A percentile compares a stretch with the other conserved stretches of the same genome.
phyloP scores from a whole-genome alignment of 768 basidiomycete genomes.

The Macrolepiota albuminosa region DNA sequence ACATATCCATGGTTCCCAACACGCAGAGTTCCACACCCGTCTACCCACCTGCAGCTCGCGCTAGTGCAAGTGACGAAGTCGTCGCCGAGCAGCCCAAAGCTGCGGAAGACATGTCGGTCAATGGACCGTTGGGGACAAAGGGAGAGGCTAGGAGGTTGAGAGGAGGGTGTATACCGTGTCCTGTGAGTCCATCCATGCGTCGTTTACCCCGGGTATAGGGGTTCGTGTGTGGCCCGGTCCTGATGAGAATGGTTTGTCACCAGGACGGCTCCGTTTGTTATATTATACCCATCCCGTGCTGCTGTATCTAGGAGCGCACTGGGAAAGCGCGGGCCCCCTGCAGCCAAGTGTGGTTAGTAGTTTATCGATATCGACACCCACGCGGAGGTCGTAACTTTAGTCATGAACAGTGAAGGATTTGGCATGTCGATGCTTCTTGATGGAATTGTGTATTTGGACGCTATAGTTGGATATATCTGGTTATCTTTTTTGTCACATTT shows the following conservation, averaged over 20 bases:
- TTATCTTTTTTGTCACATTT: not conserved
- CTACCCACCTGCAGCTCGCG: not conserved
- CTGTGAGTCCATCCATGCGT: conserved; percentile 5
- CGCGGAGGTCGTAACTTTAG: not conserved
- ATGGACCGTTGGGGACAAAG: not conserved
- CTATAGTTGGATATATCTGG: not conserved
- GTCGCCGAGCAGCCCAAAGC: not conserved
- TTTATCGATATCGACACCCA: not conserved
- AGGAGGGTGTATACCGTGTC: conserved; percentile 14
- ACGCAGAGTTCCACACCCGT: not conserved
- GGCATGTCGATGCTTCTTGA: not conserved
- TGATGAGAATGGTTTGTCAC: not conserved
- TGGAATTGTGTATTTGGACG: not conserved
- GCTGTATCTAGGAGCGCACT: not conserved
- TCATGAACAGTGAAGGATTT: not conserved
- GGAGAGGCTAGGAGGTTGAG: conserved; percentile 12
- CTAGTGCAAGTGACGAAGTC: not conserved
- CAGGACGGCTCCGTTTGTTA: conserved; percentile 12
- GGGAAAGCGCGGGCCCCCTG: not conserved
- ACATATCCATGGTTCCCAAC: not conserved
- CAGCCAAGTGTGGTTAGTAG: not conserved
- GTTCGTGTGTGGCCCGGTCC: not conserved
- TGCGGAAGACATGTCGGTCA: not conserved
- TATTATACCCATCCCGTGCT: conserved; percentile 15
- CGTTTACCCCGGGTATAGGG: not conserved